Percentiles rank a stretch among this genome's conserved stretches.
These are phyloP conservation scores for Hypoxylon crocopeplum DNA, from an alignment of 495 filamentous ascomycete genomes.

Conservation along the genomic window DNA sequence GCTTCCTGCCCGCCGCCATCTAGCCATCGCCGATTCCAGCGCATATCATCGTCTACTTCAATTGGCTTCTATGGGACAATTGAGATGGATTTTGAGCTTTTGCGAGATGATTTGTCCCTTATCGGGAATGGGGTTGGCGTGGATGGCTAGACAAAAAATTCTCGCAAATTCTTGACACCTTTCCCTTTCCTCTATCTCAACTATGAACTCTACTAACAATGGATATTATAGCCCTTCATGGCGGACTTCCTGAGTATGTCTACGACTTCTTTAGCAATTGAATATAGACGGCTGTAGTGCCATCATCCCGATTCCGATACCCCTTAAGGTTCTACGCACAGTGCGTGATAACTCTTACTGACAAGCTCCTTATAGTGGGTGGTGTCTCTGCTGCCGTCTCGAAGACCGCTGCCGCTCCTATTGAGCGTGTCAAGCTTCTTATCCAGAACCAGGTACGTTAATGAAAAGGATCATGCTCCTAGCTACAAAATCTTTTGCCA, in stretches of 20 bases:
- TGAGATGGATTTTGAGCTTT: slow-evolving; percentile 22
- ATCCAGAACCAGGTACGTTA: slow-evolving; percentile 98
- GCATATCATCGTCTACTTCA: slow-evolving; percentile 35
- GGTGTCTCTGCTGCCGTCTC: slow-evolving; percentile 99
- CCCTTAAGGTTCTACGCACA: slow-evolving; percentile 10
- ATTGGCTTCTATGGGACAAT: slow-evolving; percentile 35
- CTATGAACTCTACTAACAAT: slow-evolving; percentile 33
- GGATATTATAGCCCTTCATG: slow-evolving; percentile 66
- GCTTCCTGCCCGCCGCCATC: slow-evolving; percentile 44
- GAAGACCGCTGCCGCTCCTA: slow-evolving; percentile 99
- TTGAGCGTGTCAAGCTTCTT: slow-evolving; percentile 99
- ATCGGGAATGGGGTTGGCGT: slow-evolving; percentile 17
- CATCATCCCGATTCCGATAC: slow-evolving; percentile 21
- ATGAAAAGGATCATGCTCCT: background rate
- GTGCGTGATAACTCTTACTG: slow-evolving; percentile 30
- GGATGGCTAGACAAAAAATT: slow-evolving; percentile 34
- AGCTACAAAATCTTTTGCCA: slow-evolving; percentile 9
- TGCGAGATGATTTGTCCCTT: slow-evolving; percentile 31
- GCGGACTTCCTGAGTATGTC: slow-evolving; percentile 98
- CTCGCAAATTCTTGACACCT: slow-evolving; percentile 30
- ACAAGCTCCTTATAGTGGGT: slow-evolving; percentile 77
- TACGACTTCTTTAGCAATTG: slow-evolving; percentile 10
- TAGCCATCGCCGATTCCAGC: slow-evolving; percentile 24
- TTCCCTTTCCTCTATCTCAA: slow-evolving; percentile 16
- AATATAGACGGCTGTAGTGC: background rate